Evolutionary conservation across 352 stramenopile genomes (phyloP), one percentile per base, ranked within the genome.

Genomic region (Saprolegnia diclina): DNA sequence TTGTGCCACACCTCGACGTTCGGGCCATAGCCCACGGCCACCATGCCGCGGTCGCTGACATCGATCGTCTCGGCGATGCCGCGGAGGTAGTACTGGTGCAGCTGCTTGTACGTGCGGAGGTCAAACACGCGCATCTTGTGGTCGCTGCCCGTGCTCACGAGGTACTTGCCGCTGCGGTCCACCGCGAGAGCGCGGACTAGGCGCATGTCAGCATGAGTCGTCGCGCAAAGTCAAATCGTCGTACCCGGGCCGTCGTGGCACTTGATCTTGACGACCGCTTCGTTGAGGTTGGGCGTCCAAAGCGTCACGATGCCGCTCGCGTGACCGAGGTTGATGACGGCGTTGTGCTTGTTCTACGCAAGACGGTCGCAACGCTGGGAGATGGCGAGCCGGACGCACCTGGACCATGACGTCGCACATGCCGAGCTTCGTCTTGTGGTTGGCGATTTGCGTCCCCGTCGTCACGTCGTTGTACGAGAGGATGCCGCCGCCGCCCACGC

Each of bases 301-400:
- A 99, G 81, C 22, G 96, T 98, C n/a, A 99, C 97, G 42, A 97
- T 94, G 42, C 97, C 97, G 77, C 97, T 99, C 42, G 85, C 84
- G 78, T 99, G 97, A 53, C 97, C 97, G 5, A 98, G 75, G 76
- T 99, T 95, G 19, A 99, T 77, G 18, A 99, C 90, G 24, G 92
- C 96, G 72, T 99, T 99, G 77, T 87, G 95, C 21, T 93, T 95
- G 81, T 99, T 99, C 64, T 98, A 90, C 67, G 77, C 32, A 16
- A 57, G 11, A 35, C 5, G 29, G 2, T 35, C 29, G 29, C n/a
- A n/a, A 68, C 18, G 69, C 26, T 21, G 18, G 2, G 21, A 74
- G 4, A 5, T n/a, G 48, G 14, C 6, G 11, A 37, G 22, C 4
- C 40, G 5, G 29, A 59, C 65, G 37, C n/a, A 72, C 66, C 56